These are phyloP conservation scores for Lasiodiplodia theobromae DNA, from an alignment of 2,329 filamentous ascomycete genomes.

Conservation along the genomic window DNA sequence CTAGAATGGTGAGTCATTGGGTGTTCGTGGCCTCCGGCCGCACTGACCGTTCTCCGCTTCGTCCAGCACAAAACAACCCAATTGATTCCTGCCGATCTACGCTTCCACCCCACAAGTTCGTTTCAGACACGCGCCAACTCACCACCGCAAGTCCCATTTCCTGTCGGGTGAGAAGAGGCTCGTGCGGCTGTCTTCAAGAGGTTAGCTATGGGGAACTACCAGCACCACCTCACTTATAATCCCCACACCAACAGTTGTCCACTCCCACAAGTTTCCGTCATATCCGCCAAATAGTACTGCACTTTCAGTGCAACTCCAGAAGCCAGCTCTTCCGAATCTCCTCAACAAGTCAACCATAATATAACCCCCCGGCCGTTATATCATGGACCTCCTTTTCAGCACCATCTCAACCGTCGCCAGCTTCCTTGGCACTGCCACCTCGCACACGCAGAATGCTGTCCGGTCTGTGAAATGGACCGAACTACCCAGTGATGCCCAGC, in stretches of 20 bases:
- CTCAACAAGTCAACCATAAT: not conserved
- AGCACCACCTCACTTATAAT: not conserved
- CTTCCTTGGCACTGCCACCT: slow-evolving; percentile 8
- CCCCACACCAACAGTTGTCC: not conserved
- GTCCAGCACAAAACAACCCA: not conserved
- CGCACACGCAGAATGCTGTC: not conserved
- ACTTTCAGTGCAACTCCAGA: not conserved
- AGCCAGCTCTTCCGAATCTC: no score
- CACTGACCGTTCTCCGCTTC: slow-evolving; percentile 13
- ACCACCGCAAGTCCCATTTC: slow-evolving; percentile 17
- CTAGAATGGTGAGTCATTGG: slow-evolving; percentile 2
- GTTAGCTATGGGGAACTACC: not conserved
- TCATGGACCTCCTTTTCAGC: slow-evolving; percentile 24
- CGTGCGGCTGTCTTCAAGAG: not conserved
- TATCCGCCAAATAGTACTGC: not conserved
- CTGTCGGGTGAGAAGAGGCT: slow-evolving; percentile 1
- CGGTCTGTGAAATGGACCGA: not conserved
- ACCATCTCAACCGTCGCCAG: slow-evolving; percentile 4
- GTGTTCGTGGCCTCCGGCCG: not conserved
- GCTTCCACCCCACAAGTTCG: slow-evolving; percentile 2
- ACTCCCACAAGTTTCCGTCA: not conserved
- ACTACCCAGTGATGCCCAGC: slow-evolving; percentile 3
- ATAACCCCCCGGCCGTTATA: not conserved
- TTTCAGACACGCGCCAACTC: slow-evolving; percentile 14
- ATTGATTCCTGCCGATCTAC: not conserved